Evolutionary conservation across 108 stramenopile species (phyloP).

Genomic region (Conticribra weissflogii): DNA sequence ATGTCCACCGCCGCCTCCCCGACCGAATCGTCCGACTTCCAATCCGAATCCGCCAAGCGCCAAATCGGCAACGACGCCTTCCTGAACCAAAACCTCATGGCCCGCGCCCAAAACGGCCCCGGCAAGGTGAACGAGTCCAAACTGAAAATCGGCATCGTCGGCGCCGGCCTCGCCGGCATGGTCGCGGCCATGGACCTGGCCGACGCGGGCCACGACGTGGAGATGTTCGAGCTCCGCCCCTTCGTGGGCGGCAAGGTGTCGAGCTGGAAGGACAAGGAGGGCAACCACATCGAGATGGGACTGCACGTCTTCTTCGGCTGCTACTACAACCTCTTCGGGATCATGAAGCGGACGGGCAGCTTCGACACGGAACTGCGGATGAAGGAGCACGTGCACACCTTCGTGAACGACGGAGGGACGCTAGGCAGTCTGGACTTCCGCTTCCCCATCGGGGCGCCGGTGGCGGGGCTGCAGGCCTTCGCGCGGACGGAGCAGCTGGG

Average conservation of each 20-base stretch:
- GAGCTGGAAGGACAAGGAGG: constrained; percentile 95
- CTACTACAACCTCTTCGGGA: constrained; percentile 98
- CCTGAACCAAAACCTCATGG: constrained; percentile 85
- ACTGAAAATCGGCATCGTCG: constrained; percentile 93
- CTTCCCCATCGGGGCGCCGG: constrained; percentile 95
- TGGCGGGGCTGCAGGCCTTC: constrained; percentile 92
- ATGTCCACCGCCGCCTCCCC: constrained; percentile 8
- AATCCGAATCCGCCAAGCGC: constrained; percentile 79
- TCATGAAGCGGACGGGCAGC: constrained; percentile 93
- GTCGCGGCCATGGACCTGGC: constrained; percentile 95
- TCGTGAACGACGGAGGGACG: constrained; percentile 92
- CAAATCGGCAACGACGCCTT: constrained; percentile 90
- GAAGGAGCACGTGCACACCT: constrained; percentile 94
- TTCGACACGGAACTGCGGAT: constrained; percentile 90
- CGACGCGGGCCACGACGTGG: constrained; percentile 95
- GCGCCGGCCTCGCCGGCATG: constrained; percentile 94
- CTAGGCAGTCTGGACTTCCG: constrained; percentile 90
- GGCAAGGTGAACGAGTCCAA: constrained; percentile 75
- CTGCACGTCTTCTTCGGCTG: constrained; percentile 98
- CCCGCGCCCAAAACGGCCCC: constrained; percentile 88
- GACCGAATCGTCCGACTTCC: constrained; percentile 54
- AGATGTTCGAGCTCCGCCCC: constrained; percentile 93
- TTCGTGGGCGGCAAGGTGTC: constrained; percentile 95
- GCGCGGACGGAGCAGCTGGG: constrained; percentile 89
- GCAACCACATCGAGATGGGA: constrained; percentile 98